phyloP scores from a whole-genome alignment of 352 stramenopile species.

The Pythium rhizo-oryzae region DNA sequence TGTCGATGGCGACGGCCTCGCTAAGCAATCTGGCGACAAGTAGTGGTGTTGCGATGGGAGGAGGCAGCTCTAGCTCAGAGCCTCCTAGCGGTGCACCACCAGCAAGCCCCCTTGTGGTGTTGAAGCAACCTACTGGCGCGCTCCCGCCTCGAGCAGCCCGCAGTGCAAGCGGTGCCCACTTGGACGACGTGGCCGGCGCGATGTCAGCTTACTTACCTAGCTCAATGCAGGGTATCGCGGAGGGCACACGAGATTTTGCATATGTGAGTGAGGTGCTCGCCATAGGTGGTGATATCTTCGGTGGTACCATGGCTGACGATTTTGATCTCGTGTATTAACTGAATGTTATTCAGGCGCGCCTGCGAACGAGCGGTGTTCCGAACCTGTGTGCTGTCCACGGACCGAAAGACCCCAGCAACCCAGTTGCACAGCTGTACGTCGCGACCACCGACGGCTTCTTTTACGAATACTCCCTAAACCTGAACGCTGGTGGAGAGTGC shows the following conservation, averaged over 20 bases:
- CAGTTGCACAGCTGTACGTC: constrained; percentile 76
- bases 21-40: constrained; percentile 15
- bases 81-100: constrained; percentile 8
- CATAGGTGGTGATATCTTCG: too few species aligned
- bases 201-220: constrained; percentile 77
- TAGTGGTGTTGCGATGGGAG: neutral
- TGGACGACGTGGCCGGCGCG: constrained; percentile 70
- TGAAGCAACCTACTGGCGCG: constrained; percentile 7
- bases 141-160: constrained; percentile 19
- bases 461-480: constrained; percentile 87
- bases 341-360: constrained; percentile 48
- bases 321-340: neutral
- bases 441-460: constrained; percentile 83
- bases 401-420: constrained; percentile 50
- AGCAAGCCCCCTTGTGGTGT: constrained; percentile 10
- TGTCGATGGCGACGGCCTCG: constrained; percentile 58
- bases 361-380: constrained; percentile 67
- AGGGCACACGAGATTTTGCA: constrained; percentile 88
- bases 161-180: constrained; percentile 46
- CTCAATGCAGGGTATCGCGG: constrained; percentile 78
- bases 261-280: constrained; percentile 50
- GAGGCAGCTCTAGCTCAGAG: neutral
- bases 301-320: too few species aligned
- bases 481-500: constrained; percentile 73
- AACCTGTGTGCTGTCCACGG: constrained; percentile 85